Base-by-base conservation (phyloP, 768 basidiomycete genomes). In the Termitomyces sp. region DNA sequence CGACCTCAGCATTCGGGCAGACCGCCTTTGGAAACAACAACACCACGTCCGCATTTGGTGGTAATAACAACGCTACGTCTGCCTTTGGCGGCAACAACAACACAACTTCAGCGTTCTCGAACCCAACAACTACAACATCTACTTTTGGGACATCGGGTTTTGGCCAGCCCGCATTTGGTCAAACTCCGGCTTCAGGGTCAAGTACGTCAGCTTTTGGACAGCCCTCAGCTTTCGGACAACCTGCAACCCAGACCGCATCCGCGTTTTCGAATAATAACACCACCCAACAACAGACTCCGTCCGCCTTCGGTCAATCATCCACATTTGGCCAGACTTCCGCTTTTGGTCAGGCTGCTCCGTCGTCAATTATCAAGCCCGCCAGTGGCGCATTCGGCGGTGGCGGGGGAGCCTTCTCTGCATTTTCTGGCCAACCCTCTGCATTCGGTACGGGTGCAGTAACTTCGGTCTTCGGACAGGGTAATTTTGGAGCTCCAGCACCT, bases 331-430 rank as follows among this genome's bases (percentile, higher is more conserved):
- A 68, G 55, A 64, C 59, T 58, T 68, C 71, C 5, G 64, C 67
- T 7, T 71, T 70, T 59, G 70, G 70, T 3, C 69, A 69, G 56
- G 32, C 62, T 43, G 53, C 67, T 1, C 58, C 57, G 11, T 67
- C 73, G 4, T 70, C 70, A 3, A 54, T 82, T 22, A 75, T 82
- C 54, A 79, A 78, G 57, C 77, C 81, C 5, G 72, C 77, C 4
- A 69, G 76, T 5, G 81, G 81, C 2, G 79, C 79, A 2, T 85
- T 85, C 42, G 75, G 75, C 0, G 73, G 73, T 43, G 75, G 66
- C 1, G 65, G 66, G 3, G 58, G 45, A 8, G 49, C 24, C 5
- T 83, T 81, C 57, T 76, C 79, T 32, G 75, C 79, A 4, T 84
- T 84, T 62, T 70, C 78, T n/a, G 69, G 72, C 4, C 72, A 77